Conservation (phyloP, 768 basidiomycete genomes). For the Collybiopsis confluens region DNA sequence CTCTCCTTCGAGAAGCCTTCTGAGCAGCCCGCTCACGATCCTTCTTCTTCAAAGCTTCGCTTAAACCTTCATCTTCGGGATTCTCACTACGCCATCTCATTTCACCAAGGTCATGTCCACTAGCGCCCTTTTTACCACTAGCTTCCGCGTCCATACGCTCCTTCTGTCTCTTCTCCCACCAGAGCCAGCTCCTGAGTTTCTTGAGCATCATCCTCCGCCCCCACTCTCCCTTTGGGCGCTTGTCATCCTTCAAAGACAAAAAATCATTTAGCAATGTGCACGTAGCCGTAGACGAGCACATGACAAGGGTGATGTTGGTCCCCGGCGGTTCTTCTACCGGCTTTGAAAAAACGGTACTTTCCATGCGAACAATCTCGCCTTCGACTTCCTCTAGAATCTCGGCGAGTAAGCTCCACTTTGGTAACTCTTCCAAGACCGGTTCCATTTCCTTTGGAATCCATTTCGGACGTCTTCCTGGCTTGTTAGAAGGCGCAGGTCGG, state of each 20-base stretch:
- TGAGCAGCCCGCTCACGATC: conserved; percentile 60
- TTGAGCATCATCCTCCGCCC: conserved; percentile 78
- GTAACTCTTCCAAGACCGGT: conserved; percentile 87
- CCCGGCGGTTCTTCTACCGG: conserved; percentile 28
- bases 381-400: conserved; percentile 92
- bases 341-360: conserved; percentile 26
- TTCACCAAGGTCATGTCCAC: background rate
- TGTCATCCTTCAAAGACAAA: conserved; percentile 59
- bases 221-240: conserved; percentile 53
- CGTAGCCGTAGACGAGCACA: conserved; percentile 79
- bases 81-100: conserved; percentile 19
- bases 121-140: conserved; percentile 11
- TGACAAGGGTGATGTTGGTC: conserved; percentile 77
- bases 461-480: conserved; percentile 26
- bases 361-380: conserved; percentile 69
- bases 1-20: conserved; percentile 60
- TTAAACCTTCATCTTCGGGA: conserved; percentile 36
- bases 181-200: conserved; percentile 68
- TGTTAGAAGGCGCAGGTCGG: conserved; percentile 4
- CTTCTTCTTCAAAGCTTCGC: conserved; percentile 76
- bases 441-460: conserved; percentile 80
- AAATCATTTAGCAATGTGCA: conserved; percentile 77
- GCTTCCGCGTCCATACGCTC: conserved; percentile 19
- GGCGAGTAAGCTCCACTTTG: conserved; percentile 86
- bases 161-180: conserved; percentile 62